Conservation (phyloP, 495 filamentous ascomycete species). For the Podospora fimiseda region DNA sequence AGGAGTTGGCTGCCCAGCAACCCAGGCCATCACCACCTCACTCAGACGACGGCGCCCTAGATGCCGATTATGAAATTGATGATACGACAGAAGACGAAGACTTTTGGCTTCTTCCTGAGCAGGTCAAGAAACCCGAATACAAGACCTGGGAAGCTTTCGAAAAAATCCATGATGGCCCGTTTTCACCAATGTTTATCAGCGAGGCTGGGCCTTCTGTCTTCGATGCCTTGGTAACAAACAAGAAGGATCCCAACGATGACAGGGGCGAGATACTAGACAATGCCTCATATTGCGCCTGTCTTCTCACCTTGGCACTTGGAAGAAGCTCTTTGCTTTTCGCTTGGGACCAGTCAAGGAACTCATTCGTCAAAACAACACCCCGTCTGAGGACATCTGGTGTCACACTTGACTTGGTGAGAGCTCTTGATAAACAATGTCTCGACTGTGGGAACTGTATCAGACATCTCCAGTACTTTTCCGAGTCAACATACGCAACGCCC, state of each 20-base stretch:
- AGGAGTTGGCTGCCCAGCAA: constrained; percentile 27
- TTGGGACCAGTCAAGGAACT: constrained; percentile 51
- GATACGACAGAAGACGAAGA: constrained; percentile 29
- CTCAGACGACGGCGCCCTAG: constrained; percentile 4
- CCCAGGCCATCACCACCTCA: background rate
- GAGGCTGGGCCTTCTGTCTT: constrained; percentile 70
- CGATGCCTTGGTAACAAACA: constrained; percentile 54
- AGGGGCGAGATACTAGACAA: constrained; percentile 32
- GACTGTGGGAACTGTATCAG: constrained; percentile 54
- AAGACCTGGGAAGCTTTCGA: constrained; percentile 72
- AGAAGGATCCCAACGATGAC: constrained; percentile 3
- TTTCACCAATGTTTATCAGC: constrained; percentile 55
- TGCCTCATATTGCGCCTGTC: constrained; percentile 51
- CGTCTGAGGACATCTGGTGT: constrained; percentile 63
- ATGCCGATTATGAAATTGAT: constrained; percentile 6
- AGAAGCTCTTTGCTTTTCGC: constrained; percentile 73
- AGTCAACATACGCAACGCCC: constrained; percentile 35
- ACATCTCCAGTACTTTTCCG: constrained; percentile 47
- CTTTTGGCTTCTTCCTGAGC: constrained; percentile 47
- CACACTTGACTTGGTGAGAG: constrained; percentile 50
- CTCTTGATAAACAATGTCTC: constrained; percentile 52
- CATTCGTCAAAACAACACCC: constrained; percentile 52
- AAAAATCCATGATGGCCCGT: constrained; percentile 25
- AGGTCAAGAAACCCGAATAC: constrained; percentile 36
- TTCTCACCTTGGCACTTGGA: constrained; percentile 71